These are phyloP conservation scores for Curvularia spicifera DNA, from an alignment of 2,329 filamentous ascomycete species.

Conservation along the genomic window DNA sequence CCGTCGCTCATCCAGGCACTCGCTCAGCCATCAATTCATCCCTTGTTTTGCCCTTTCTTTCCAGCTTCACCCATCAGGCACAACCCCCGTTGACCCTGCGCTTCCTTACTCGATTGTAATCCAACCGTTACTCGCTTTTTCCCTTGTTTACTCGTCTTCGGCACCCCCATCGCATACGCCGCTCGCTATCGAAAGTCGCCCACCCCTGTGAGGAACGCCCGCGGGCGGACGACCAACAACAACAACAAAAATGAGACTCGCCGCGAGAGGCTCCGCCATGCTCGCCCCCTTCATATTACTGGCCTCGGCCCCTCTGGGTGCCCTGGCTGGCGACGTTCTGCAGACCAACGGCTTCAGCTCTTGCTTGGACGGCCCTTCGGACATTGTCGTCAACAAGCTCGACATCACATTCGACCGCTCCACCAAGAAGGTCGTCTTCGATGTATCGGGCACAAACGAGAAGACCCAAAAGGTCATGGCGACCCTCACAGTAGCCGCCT, in stretches of 20 bases:
- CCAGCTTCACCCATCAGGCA: conserved; percentile 31
- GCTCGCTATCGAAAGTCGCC: conserved; percentile 22
- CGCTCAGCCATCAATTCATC: neutral
- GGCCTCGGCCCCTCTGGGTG: conserved; percentile 53
- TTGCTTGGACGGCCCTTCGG: conserved; percentile 64
- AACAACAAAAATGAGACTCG: conserved; percentile 39
- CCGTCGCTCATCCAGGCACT: no score
- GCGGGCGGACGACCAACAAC: conserved; percentile 38
- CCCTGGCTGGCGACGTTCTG: conserved; percentile 72
- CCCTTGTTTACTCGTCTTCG: neutral
- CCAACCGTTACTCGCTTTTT: conserved; percentile 2
- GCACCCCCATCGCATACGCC: conserved; percentile 10
- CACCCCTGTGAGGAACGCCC: conserved; percentile 31
- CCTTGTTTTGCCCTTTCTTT: conserved; percentile 15
- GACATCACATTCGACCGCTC: conserved; percentile 80
- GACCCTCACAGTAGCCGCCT: conserved; percentile 76
- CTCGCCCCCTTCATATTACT: conserved; percentile 49
- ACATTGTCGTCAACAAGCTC: conserved; percentile 74
- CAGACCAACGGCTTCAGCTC: conserved; percentile 80
- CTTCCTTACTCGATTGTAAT: conserved; percentile 40
- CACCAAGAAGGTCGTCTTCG: conserved; percentile 76
- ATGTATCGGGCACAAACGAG: conserved; percentile 78
- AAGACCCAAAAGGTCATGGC: conserved; percentile 82
- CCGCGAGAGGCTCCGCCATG: conserved; percentile 47
- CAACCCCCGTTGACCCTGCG: conserved; percentile 48